A percentile compares a stretch with the other conserved stretches of the same genome.
Evolutionary conservation across 768 basidiomycete species (phyloP).

Genomic region (Lactarius tabidus): DNA sequence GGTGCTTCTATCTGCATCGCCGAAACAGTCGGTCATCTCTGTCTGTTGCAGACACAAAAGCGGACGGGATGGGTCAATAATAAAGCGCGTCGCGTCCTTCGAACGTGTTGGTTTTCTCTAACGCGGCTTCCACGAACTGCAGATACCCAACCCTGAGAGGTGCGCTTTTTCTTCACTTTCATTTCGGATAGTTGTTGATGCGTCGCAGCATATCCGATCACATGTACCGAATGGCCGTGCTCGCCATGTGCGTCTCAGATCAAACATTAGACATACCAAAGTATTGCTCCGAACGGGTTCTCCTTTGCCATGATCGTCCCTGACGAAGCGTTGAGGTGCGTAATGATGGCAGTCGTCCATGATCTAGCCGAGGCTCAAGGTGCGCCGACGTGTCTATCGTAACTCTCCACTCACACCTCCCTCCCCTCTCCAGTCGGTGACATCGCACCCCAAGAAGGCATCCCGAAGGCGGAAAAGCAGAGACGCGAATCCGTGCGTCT

Average conservation of each 20-base stretch:
- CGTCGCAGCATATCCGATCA: slow-evolving; percentile 71
- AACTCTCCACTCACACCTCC: not conserved
- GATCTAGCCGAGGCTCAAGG: slow-evolving; percentile 96
- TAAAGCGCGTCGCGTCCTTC: slow-evolving; percentile 43
- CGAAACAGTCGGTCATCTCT: not conserved
- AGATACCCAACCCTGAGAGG: slow-evolving; percentile 89
- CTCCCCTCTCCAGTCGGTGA: slow-evolving; percentile 67
- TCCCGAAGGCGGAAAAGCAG: slow-evolving; percentile 76
- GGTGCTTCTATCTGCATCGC: not conserved
- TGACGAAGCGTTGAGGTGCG: slow-evolving; percentile 48
- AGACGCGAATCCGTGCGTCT: slow-evolving; percentile 61
- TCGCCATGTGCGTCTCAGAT: slow-evolving; percentile 85
- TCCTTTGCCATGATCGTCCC: not conserved
- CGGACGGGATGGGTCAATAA: slow-evolving; percentile 93
- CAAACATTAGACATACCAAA: slow-evolving; percentile 65
- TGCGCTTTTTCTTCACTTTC: slow-evolving; percentile 29
- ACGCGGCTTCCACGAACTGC: not conserved
- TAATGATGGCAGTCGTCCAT: slow-evolving; percentile 89
- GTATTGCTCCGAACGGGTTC: slow-evolving; percentile 37
- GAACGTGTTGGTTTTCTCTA: slow-evolving; percentile 4
- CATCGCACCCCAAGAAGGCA: slow-evolving; percentile 85
- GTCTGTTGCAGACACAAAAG: slow-evolving; percentile 73
- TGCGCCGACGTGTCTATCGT: slow-evolving; percentile 27
- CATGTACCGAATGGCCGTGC: slow-evolving; percentile 96
- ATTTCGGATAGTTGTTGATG: not conserved